Conservation (phyloP, 768 basidiomycete genomes). For the Lactifluus subvellereus region DNA sequence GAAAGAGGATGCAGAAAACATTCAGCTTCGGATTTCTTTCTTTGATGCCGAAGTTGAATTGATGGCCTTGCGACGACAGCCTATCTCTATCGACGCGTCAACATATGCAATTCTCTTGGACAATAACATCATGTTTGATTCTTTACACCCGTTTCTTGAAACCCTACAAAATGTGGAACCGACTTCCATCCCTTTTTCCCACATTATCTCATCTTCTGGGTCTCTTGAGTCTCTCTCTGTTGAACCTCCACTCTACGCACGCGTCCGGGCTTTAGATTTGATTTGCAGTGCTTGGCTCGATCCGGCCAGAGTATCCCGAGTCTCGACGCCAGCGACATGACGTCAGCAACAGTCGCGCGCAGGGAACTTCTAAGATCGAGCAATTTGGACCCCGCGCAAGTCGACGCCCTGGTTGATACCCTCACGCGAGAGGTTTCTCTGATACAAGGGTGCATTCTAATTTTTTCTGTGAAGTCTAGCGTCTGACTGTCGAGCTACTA, state of each 20-base stretch:
- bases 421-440: slow-evolving; percentile 54
- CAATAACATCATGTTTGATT: slow-evolving; percentile 16
- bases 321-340: slow-evolving; percentile 37
- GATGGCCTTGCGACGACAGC: slow-evolving; percentile 35
- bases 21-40: slow-evolving; percentile 50
- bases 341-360: slow-evolving; percentile 42
- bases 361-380: slow-evolving; percentile 40
- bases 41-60: slow-evolving; percentile 55
- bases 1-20: slow-evolving; percentile 29
- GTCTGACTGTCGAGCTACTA: slow-evolving; percentile 25
- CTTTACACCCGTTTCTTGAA: slow-evolving; percentile 10
- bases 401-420: slow-evolving; percentile 57
- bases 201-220: neutral
- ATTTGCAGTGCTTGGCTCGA: slow-evolving; percentile 43
- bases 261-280: slow-evolving; percentile 46
- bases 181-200: slow-evolving; percentile 10
- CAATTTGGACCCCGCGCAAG: slow-evolving; percentile 63
- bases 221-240: neutral
- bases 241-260: neutral
- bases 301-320: slow-evolving; percentile 32
- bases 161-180: slow-evolving; percentile 10
- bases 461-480: neutral
- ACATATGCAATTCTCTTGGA: slow-evolving; percentile 14
- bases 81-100: slow-evolving; percentile 25
- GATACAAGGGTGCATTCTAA: slow-evolving; percentile 60